A percentile compares a stretch with the other conserved stretches of the same genome.
phyloP scores from a whole-genome alignment of 768 basidiomycete genomes.

The Phylloporus sp. region DNA sequence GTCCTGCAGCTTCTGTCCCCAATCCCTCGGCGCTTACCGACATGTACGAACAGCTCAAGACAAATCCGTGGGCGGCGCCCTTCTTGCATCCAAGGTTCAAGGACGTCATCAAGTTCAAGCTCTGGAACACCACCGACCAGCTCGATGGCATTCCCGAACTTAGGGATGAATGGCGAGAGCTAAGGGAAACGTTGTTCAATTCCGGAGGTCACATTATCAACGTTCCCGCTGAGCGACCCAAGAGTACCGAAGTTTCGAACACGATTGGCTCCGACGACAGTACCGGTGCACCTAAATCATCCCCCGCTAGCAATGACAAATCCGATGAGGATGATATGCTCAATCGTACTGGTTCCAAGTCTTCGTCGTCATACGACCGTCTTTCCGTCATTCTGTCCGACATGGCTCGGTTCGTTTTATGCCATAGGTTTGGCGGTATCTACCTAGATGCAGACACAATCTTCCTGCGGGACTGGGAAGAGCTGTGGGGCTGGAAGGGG shows the following conservation, averaged over 20 bases:
- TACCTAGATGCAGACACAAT: conserved; percentile 98
- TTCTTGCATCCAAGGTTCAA: conserved; percentile 92
- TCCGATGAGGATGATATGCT: conserved; percentile 50
- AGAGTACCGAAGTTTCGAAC: conserved; percentile 21
- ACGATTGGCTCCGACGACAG: conserved; percentile 19
- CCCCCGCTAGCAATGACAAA: conserved; percentile 27
- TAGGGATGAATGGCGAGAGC: conserved; percentile 82
- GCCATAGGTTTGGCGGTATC: conserved; percentile 92
- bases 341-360: conserved; percentile 87
- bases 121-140: conserved; percentile 99
- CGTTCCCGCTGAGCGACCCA: conserved; percentile 46
- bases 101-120: conserved; percentile 88
- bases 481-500: conserved; percentile 94
- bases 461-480: conserved; percentile 96
- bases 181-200: conserved; percentile 77
- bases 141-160: conserved; percentile 89
- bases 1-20: conserved; percentile 87
- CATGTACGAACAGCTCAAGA: conserved; percentile 78
- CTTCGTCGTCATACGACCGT: conserved; percentile 82
- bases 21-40: conserved; percentile 77
- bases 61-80: conserved; percentile 92
- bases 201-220: conserved; percentile 76
- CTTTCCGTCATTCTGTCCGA: conserved; percentile 93
- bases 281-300: conserved; percentile 22
- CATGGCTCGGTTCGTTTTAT: conserved; percentile 96